Conservation (phyloP, 805 yeast genomes). For the Teunomyces pallodes region DNA sequence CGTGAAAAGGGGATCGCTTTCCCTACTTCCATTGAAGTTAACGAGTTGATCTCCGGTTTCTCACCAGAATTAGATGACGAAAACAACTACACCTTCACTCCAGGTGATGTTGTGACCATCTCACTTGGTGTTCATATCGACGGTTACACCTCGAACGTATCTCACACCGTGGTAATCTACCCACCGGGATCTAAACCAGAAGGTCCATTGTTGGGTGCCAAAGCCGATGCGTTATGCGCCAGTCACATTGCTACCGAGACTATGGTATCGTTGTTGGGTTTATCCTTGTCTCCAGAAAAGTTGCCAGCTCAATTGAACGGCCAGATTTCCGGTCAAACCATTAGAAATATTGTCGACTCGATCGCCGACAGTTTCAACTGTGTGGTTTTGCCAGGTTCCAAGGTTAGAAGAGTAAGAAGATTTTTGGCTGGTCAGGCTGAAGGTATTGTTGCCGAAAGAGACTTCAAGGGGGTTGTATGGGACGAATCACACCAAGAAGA, state of each 20-base stretch:
- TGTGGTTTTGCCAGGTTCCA: conserved; percentile 86
- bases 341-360: conserved; percentile 78
- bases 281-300: conserved; percentile 73
- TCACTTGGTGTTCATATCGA: conserved; percentile 89
- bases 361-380: conserved; percentile 84
- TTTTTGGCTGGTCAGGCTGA: conserved; percentile 96
- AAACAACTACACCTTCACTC: conserved; percentile 45
- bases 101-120: conserved; percentile 86
- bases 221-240: conserved; percentile 89
- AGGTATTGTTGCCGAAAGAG: conserved; percentile 86
- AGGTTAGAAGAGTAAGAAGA: conserved; percentile 87
- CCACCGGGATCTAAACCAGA: conserved; percentile 63
- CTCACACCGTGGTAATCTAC: conserved; percentile 84
- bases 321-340: conserved; percentile 62
- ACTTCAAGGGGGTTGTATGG: conserved; percentile 90
- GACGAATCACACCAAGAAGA: conserved; percentile 78
- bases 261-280: conserved; percentile 71
- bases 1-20: conserved; percentile 89
- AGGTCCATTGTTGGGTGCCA: conserved; percentile 79
- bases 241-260: conserved; percentile 87
- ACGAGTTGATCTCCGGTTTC: conserved; percentile 73
- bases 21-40: conserved; percentile 87
- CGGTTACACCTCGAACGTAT: conserved; percentile 84
- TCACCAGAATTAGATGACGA: conserved; percentile 80
- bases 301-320: conserved; percentile 54